Conservation (phyloP, 2,329 filamentous ascomycete genomes). For the Tolypocladium endophyticum region DNA sequence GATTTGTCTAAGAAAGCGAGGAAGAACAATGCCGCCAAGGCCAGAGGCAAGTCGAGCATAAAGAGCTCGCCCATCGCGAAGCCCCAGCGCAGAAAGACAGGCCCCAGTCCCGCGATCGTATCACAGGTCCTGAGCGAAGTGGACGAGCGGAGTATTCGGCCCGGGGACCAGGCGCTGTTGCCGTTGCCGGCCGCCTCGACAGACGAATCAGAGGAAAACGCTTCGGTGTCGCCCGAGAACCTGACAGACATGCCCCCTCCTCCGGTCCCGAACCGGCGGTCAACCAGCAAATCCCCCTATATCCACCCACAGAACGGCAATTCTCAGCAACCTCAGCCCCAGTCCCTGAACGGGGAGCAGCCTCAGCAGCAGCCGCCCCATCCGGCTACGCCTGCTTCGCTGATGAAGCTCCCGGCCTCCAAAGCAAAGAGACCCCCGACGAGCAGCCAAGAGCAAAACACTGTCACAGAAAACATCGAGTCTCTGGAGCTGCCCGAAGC, state of each 20-base stretch:
- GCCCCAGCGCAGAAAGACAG: conserved; percentile 44
- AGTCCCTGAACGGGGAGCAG: conserved; percentile 2
- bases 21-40: conserved; percentile 41
- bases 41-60: conserved; percentile 41
- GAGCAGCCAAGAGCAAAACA: conserved; percentile 28
- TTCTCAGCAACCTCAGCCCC: conserved; percentile 12
- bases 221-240: conserved; percentile 52
- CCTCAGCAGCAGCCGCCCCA: conserved; percentile 30
- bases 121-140: conserved; percentile 45
- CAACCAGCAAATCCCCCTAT: conserved; percentile 57
- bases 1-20: conserved; percentile 41
- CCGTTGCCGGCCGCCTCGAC: conserved; percentile 28
- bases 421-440: conserved; percentile 36
- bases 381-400: conserved; percentile 75
- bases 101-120: conserved; percentile 43
- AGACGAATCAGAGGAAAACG: conserved; percentile 54
- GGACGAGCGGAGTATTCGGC: conserved; percentile 25
- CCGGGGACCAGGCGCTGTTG: conserved; percentile 24
- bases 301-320: conserved; percentile 43
- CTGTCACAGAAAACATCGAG: conserved; percentile 43
- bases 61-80: conserved; percentile 67
- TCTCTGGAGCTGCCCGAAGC: conserved; percentile 65
- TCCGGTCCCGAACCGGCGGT: conserved; percentile 54
- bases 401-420: conserved; percentile 65
- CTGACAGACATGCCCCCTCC: conserved; percentile 58